Conservation (phyloP, 305 asterid species). For the Ilex paraguariensis region DNA sequence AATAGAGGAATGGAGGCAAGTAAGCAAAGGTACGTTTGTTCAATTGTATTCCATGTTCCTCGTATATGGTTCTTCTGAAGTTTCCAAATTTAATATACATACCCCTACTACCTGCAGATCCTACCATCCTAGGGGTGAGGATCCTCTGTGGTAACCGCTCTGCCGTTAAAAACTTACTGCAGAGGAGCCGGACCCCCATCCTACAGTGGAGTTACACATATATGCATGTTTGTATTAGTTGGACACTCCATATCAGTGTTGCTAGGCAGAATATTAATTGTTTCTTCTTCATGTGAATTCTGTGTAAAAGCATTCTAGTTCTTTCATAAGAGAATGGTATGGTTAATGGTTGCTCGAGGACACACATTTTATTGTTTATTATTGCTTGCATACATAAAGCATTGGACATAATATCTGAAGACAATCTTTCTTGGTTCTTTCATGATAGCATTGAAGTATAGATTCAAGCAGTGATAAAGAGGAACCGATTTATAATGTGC, state of each 20-base stretch:
- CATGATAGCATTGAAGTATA: not conserved
- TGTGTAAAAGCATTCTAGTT: too few relatives aligned
- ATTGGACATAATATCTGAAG: not conserved
- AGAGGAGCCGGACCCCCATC: too few relatives aligned
- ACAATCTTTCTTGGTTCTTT: not conserved
- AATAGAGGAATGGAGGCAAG: slow-evolving; percentile 99
- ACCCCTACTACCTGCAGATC: not conserved
- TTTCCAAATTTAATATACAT: not conserved
- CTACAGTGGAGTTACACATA: too few relatives aligned
- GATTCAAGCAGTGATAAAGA: not conserved
- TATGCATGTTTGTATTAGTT: too few relatives aligned
- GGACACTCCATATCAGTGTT: too few relatives aligned
- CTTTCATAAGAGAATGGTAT: too few relatives aligned
- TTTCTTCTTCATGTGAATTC: too few relatives aligned
- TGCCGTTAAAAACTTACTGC: too few relatives aligned
- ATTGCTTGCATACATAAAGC: not conserved
- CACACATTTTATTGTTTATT: too few relatives aligned
- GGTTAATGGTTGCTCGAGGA: too few relatives aligned
- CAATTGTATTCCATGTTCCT: not conserved
- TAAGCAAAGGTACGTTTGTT: slow-evolving; percentile 62
- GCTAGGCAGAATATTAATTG: too few relatives aligned
- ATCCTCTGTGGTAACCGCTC: not conserved
- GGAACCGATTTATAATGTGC: not conserved
- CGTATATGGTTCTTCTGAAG: not conserved
- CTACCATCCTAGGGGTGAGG: not conserved